Evolutionary conservation across 2,329 filamentous ascomycete genomes (phyloP).

Genomic region (Neoarthrinium moseri): DNA sequence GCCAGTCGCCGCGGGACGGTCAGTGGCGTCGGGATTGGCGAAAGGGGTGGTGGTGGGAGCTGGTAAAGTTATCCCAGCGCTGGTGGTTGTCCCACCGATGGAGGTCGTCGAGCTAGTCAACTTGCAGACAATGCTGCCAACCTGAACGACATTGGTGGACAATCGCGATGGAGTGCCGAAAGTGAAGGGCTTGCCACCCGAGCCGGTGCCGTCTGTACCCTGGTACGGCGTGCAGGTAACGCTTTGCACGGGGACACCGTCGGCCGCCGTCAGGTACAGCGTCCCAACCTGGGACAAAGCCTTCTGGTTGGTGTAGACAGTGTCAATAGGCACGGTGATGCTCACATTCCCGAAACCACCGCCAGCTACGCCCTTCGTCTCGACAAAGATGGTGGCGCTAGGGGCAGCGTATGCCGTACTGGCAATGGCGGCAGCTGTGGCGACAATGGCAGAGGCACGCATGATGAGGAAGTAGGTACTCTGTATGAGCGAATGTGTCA

Average conservation of each 20-base stretch:
- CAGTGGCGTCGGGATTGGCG: too few species aligned
- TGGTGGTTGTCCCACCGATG: too few species aligned
- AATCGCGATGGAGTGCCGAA: slow-evolving; percentile 15
- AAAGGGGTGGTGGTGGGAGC: too few species aligned
- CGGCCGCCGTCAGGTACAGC: slow-evolving; percentile 17
- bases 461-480: slow-evolving; percentile 17
- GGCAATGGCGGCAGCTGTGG: slow-evolving; percentile 9
- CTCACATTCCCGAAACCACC: neutral
- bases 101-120: too few species aligned
- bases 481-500: too few species aligned
- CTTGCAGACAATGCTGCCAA: slow-evolving; percentile 24
- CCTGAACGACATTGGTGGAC: slow-evolving; percentile 22
- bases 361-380: slow-evolving; percentile 17
- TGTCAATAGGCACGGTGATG: slow-evolving; percentile 12
- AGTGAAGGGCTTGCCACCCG: slow-evolving; percentile 15
- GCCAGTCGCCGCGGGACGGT: too few species aligned
- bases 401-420: neutral
- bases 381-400: slow-evolving; percentile 14
- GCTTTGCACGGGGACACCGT: slow-evolving; percentile 2
- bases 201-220: slow-evolving; percentile 12
- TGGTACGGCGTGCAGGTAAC: slow-evolving; percentile 20
- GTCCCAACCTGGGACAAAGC: slow-evolving; percentile 17
- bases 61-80: too few species aligned
- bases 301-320: slow-evolving; percentile 9
- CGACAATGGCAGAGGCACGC: slow-evolving; percentile 15